These are phyloP conservation scores for Prinsepia uniflora DNA, from an alignment of 306 rosid genomes.

Conservation along the genomic window DNA sequence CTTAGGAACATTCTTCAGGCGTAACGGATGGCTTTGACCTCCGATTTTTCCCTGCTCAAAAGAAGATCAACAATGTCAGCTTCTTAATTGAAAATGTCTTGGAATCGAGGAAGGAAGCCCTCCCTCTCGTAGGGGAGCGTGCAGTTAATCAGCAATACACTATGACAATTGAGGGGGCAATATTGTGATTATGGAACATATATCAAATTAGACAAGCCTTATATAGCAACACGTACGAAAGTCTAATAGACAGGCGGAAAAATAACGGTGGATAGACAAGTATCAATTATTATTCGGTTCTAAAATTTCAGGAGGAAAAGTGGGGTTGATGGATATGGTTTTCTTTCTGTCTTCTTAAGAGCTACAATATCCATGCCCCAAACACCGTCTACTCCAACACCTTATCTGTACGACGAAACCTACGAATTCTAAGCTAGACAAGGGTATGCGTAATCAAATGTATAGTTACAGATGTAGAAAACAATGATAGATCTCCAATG, in stretches of 20 bases:
- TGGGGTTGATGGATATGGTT: neutral
- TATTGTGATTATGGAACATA: constrained; percentile 4
- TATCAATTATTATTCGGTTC: neutral
- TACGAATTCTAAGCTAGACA: neutral
- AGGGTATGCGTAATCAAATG: neutral
- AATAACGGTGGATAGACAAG: neutral
- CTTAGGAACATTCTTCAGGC: constrained; percentile 16
- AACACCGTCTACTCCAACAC: neutral
- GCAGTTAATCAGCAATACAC: neutral
- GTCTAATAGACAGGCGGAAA: neutral
- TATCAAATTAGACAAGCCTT: neutral
- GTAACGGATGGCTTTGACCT: constrained; percentile 11
- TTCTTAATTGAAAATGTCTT: neutral
- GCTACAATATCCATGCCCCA: neutral
- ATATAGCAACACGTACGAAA: neutral
- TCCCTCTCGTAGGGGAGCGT: too few species aligned
- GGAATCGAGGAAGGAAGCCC: too few species aligned
- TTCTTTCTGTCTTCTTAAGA: neutral
- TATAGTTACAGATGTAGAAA: neutral
- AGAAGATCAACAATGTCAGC: neutral
- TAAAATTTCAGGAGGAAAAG: neutral
- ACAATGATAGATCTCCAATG: constrained; percentile 1
- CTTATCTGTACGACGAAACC: neutral
- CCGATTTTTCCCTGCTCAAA: constrained; percentile 39
- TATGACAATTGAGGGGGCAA: neutral